Evolutionary conservation across 305 asterid species (phyloP), one percentile per base, ranked within the genome.

Genomic region (Solanum hybrid): DNA sequence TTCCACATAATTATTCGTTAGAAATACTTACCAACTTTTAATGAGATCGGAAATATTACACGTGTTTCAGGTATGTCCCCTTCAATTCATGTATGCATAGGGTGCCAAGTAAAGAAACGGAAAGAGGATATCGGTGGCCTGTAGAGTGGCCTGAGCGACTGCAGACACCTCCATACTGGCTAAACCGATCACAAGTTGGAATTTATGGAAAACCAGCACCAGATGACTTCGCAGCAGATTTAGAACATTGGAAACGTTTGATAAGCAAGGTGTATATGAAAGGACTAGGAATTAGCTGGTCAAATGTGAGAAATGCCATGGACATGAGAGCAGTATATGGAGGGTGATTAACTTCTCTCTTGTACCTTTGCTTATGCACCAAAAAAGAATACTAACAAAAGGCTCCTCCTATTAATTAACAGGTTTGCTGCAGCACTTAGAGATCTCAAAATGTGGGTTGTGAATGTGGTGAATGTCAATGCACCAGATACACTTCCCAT

Each of bases 291-390:
- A 95, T 97, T 73, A 94, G 90, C 92, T 97, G 98, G 99, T 90
- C 96, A 28, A 92, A 90, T 33, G 95, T 96, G 75, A 94, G 99
- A 91, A 97, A 96, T 39, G 93, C 95, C 90, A 97, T 97, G 99
- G 99, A 97, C 94, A 93, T 96, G 95, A 94, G 99, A 96, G 98
- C 99, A 79, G 99, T 94, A 40, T 96, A 97, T 88, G 99, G 99
- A 81, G 99, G 99, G 99, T 97, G 95, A 92, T 29, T 89, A 37
- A 88, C 75, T 84, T 86, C 39, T 76, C 79, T 82, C 80, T 80
- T 42, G n/a, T 88, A 74, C 28, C 35, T 87, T 16, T 73, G 40
- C 33, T 39, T 46, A 87, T 69, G 84, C 81, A 87, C 71, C 37
- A 73, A 39, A 74, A 24, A 16, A 26, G 39, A 51, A 40, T 67